These are phyloP conservation scores for Tylopilus rubrobrunneus DNA, from an alignment of 768 basidiomycete species.

Conservation along the genomic window DNA sequence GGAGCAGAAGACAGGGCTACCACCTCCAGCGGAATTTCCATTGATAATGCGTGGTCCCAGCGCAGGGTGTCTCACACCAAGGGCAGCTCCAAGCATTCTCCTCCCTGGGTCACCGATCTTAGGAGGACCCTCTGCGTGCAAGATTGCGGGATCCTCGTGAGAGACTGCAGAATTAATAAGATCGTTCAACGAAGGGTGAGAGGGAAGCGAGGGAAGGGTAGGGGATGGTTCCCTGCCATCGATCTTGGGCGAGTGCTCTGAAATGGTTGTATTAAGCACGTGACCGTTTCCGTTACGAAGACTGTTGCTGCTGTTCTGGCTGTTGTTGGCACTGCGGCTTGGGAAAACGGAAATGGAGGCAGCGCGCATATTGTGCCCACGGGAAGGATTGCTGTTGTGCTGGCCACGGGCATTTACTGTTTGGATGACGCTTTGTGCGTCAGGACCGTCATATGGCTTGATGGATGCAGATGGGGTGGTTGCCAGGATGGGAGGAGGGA, in stretches of 20 bases:
- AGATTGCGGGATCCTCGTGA: constrained; percentile 63
- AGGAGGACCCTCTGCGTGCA: constrained; percentile 53
- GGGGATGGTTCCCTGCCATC: constrained; percentile 73
- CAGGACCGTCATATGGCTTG: constrained; percentile 90
- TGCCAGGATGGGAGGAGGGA: constrained; percentile 67
- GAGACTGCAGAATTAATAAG: constrained; percentile 72
- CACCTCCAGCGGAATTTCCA: constrained; percentile 36
- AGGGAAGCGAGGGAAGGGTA: constrained; percentile 74
- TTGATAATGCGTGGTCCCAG: constrained; percentile 57
- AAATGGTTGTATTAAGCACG: constrained; percentile 43
- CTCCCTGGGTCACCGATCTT: constrained; percentile 86
- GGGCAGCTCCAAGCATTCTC: constrained; percentile 82
- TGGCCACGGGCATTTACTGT: constrained; percentile 74
- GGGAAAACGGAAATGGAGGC: constrained; percentile 64
- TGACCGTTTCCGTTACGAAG: constrained; percentile 33
- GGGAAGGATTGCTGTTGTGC: constrained; percentile 56
- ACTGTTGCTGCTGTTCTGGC: constrained; percentile 28
- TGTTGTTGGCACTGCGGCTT: constrained; percentile 43
- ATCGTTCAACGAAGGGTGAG: constrained; percentile 81
- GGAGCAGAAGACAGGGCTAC: constrained; percentile 20
- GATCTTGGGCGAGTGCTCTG: constrained; percentile 43
- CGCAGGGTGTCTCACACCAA: constrained; percentile 79
- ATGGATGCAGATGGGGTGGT: constrained; percentile 58
- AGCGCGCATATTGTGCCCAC: constrained; percentile 68
- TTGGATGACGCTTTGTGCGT: constrained; percentile 83